Conservation (phyloP, 179 eudicot genomes). For the Corrigiola litoralis region DNA sequence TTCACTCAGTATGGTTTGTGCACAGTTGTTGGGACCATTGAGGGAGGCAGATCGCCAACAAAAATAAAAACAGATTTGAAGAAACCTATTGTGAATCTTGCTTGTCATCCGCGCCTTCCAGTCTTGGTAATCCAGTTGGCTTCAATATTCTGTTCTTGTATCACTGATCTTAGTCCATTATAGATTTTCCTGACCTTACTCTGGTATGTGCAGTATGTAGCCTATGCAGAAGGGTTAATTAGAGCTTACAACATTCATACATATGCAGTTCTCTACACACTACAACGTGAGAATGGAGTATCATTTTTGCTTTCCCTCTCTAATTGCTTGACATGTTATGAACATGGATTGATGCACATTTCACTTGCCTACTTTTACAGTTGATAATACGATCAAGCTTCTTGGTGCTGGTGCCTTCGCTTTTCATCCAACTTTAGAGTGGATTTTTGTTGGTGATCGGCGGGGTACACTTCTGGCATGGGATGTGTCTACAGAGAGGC, state of each 20-base stretch:
- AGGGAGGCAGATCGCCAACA: conserved; percentile 95
- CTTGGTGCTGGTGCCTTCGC: conserved; percentile 98
- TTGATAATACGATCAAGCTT: conserved; percentile 92
- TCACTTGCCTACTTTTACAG: conserved; percentile 39
- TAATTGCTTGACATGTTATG: conserved; percentile 3
- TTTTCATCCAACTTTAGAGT: conserved; percentile 92
- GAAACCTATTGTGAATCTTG: conserved; percentile 95
- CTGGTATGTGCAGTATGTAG: conserved; percentile 64
- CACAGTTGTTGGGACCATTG: conserved; percentile 96
- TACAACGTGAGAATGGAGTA: conserved; percentile 70
- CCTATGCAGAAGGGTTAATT: conserved; percentile 92
- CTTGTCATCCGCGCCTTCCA: conserved; percentile 98
- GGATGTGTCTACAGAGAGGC: conserved; percentile 99
- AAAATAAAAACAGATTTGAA: conserved; percentile 97
- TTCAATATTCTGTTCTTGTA: conserved; percentile 2
- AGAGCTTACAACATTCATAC: conserved; percentile 96
- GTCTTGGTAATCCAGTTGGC: conserved; percentile 55
- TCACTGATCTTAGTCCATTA: background rate
- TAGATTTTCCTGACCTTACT: conserved; percentile 6
- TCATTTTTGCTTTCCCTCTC: conserved; percentile 4
- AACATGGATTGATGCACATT: conserved; percentile 4
- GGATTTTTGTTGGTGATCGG: conserved; percentile 94
- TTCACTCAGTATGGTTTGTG: conserved; percentile 9
- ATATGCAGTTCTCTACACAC: conserved; percentile 89
- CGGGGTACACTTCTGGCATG: conserved; percentile 95